Evolutionary conservation across 2,329 filamentous ascomycete genomes (phyloP), one percentile per base, ranked within the genome.

Genomic region (Neonectria magnoliae): DNA sequence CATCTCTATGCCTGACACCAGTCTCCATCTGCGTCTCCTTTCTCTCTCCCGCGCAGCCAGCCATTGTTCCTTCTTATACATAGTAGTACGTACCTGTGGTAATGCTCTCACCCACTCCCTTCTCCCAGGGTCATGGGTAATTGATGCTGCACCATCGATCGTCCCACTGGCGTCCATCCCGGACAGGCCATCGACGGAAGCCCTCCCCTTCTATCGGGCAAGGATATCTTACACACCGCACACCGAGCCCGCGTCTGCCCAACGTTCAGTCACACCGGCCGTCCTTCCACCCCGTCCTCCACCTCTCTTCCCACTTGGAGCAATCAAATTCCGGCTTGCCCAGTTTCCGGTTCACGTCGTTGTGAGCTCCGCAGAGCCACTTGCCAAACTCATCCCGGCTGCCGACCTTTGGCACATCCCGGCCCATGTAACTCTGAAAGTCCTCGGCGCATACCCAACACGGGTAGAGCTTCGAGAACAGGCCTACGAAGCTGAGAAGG

Each of bases 361-460:
- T 97, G 79, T 97, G 93, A 65, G 93, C 93, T 74, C 92, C 90
- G 76, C 93, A 97, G 78, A 96, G 86, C 93, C 93, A 97, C 65
- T 83, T 83, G 25, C 92, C 93, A 78, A 96, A 93, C 72, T 93
- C 91, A 62, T 89, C 87, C 41, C 88, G 81, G 68, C 85, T 87
- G 42, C 80, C 82, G 9, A 87, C 82, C 66, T 79, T 78, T 42
- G 95, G 90, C 75, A 88, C 87, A 69, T 94, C 91, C 67, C 86
- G 85, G 67, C 83, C 84, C 83, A 98, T 90, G 86, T 95, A 98
- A 0, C 78, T 78, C 78, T 91, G 91, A 78, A 99, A 98, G 76
- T 98, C 95, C 65, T 95, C 91, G 36, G 94, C 96, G 79, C 96
- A 99, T 3, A 92, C 88, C 93, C 94, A 97, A 83, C 96, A 99